Conservation (phyloP, 1,139 yeast species). For the Diutina sp. region DNA sequence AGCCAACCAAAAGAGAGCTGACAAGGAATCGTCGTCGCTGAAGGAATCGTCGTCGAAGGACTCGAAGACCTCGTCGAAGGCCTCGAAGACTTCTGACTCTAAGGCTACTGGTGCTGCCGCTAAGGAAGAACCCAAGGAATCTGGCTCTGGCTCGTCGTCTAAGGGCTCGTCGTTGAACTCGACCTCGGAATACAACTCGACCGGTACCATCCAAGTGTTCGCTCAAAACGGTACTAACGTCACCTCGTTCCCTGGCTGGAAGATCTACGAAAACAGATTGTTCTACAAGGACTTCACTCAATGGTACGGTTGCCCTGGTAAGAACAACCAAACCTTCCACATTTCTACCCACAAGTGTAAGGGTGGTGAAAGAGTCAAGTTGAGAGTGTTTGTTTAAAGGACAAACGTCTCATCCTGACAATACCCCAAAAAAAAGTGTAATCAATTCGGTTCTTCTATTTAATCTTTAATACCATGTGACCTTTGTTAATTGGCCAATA, state of each 20-base stretch:
- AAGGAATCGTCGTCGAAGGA: background rate
- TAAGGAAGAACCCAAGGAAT: background rate
- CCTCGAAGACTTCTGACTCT: background rate
- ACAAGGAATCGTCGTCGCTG: background rate
- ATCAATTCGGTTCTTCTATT: background rate
- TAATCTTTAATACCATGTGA: background rate
- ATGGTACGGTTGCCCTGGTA: background rate
- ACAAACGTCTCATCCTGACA: background rate
- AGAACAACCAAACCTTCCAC: background rate
- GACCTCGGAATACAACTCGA: background rate
- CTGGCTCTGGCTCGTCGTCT: background rate
- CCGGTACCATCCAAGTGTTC: background rate
- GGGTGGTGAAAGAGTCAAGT: conserved; percentile 1
- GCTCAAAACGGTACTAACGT: background rate
- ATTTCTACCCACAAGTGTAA: background rate
- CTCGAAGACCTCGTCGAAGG: too few relatives aligned
- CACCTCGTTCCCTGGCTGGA: background rate
- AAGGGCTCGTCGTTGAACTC: background rate
- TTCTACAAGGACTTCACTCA: background rate
- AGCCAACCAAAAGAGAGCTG: background rate
- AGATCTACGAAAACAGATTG: background rate
- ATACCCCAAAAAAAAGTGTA: background rate
- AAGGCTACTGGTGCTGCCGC: background rate
- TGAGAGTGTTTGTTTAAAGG: conserved; percentile 1
- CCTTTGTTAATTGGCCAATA: background rate